A percentile compares a stretch with the other conserved stretches of the same genome.
phyloP scores from a whole-genome alignment of 345 rosid species.

The Moricandia moricandioides region DNA sequence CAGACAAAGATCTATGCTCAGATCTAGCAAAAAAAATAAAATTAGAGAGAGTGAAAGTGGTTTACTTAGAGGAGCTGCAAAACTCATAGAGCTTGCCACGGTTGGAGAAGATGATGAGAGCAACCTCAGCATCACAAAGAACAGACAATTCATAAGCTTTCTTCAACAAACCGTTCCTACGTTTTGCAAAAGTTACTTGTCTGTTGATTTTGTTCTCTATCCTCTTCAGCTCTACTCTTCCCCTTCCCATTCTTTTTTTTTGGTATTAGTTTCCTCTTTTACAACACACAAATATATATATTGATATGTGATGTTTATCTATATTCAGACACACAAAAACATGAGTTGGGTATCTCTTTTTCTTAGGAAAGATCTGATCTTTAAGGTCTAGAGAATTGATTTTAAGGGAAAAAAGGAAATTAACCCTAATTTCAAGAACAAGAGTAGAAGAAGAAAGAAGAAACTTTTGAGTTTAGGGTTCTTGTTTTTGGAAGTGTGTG shows the following conservation, averaged over 20 bases:
- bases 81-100: slow-evolving; percentile 98
- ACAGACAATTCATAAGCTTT: slow-evolving; percentile 96
- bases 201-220: slow-evolving; percentile 99
- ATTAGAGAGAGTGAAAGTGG: background rate
- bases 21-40: slow-evolving; percentile 3
- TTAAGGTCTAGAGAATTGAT: background rate
- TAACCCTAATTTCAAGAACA: slow-evolving; percentile 31
- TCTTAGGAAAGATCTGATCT: slow-evolving; percentile 31
- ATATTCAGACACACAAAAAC: slow-evolving; percentile 36
- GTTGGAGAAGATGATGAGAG: slow-evolving; percentile 93
- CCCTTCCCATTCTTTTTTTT: slow-evolving; percentile 74
- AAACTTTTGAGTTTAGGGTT: slow-evolving; percentile 11
- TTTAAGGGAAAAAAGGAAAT: background rate
- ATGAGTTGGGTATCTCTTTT: slow-evolving; percentile 24
- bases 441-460: background rate
- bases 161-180: slow-evolving; percentile 93
- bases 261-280: slow-evolving; percentile 6
- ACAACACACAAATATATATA: background rate
- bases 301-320: slow-evolving; percentile 25
- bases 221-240: slow-evolving; percentile 98
- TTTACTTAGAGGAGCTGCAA: slow-evolving; percentile 77
- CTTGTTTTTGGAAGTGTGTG: slow-evolving; percentile 9
- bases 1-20: slow-evolving; percentile 16
- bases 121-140: slow-evolving; percentile 95
- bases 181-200: slow-evolving; percentile 96